phyloP scores from a whole-genome alignment of 2,329 filamentous ascomycete genomes.

The Lecanosticta acicola region DNA sequence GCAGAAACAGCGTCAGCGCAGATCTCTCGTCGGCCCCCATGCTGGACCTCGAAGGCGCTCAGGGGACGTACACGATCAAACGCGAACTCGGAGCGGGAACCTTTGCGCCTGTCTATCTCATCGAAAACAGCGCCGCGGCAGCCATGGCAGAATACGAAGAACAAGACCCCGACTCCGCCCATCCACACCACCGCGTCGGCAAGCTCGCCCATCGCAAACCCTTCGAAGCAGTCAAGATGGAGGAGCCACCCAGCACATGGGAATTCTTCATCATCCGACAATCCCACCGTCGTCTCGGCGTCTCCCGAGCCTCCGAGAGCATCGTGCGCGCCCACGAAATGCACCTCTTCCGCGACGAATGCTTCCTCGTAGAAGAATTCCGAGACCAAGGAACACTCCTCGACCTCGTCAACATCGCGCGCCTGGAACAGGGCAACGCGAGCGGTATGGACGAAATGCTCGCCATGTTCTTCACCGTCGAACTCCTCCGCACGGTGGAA shows the following conservation, averaged over 20 bases:
- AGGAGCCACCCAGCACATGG: constrained; percentile 82
- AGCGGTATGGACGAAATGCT: constrained; percentile 83
- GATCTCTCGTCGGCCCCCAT: constrained; percentile 56
- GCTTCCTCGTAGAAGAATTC: constrained; percentile 81
- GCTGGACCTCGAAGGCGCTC: constrained; percentile 61
- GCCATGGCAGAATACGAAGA: constrained; percentile 36
- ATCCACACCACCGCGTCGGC: constrained; percentile 52
- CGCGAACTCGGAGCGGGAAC: constrained; percentile 87
- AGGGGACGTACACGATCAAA: constrained; percentile 68
- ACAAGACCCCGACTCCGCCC: constrained; percentile 41
- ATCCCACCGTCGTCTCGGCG: constrained; percentile 68
- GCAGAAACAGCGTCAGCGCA: constrained; percentile 46
- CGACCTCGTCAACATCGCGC: constrained; percentile 86
- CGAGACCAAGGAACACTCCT: constrained; percentile 85
- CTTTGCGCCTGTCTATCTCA: constrained; percentile 90
- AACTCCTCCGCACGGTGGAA: constrained; percentile 85
- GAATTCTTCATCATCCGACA: constrained; percentile 94
- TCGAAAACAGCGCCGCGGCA: constrained; percentile 54
- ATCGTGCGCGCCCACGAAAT: constrained; percentile 81
- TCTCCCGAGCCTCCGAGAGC: constrained; percentile 64
- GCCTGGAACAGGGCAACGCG: constrained; percentile 50
- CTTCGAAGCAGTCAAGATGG: constrained; percentile 90
- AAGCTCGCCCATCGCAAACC: constrained; percentile 53
- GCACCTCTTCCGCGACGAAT: constrained; percentile 86
- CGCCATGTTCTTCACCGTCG: constrained; percentile 92